These are phyloP conservation scores for Fremontodendron californicum DNA, from an alignment of 345 rosid species.

Conservation along the genomic window DNA sequence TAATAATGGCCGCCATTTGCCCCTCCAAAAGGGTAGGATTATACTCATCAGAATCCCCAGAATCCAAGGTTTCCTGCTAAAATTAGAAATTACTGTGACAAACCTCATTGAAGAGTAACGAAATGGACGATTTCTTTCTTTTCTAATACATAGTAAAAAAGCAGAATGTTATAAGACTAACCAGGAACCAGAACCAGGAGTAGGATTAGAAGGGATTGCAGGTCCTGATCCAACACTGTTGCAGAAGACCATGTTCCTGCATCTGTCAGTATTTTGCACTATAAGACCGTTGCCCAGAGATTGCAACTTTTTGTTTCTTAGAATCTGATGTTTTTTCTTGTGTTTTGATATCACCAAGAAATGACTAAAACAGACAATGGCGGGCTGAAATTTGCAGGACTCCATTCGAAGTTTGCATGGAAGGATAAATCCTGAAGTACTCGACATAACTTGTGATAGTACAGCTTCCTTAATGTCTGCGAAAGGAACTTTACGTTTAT, in stretches of 20 bases:
- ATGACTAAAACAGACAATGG: background rate
- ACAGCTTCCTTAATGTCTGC: background rate
- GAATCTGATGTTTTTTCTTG: background rate
- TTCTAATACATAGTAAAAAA: background rate
- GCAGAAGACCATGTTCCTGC: slow-evolving; percentile 5
- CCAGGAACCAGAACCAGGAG: slow-evolving; percentile 19
- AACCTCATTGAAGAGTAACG: background rate
- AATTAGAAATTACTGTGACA: too few species aligned
- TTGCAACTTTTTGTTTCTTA: background rate
- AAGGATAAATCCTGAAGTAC: background rate
- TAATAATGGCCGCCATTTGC: slow-evolving; percentile 40
- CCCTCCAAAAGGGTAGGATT: slow-evolving; percentile 38
- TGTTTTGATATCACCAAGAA: background rate
- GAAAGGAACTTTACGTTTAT: background rate
- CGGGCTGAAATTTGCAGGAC: background rate
- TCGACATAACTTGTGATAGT: background rate
- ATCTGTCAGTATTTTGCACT: background rate
- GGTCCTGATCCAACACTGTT: slow-evolving; percentile 1
- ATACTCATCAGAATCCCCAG: slow-evolving; percentile 38
- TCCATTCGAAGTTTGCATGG: background rate
- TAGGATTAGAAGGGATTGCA: background rate
- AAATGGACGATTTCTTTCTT: background rate
- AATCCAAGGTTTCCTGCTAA: slow-evolving; percentile 51
- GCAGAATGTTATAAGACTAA: background rate
- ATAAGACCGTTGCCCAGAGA: background rate